Evolutionary conservation across 495 filamentous ascomycete species (phyloP).

Genomic region (Halenospora varia): DNA sequence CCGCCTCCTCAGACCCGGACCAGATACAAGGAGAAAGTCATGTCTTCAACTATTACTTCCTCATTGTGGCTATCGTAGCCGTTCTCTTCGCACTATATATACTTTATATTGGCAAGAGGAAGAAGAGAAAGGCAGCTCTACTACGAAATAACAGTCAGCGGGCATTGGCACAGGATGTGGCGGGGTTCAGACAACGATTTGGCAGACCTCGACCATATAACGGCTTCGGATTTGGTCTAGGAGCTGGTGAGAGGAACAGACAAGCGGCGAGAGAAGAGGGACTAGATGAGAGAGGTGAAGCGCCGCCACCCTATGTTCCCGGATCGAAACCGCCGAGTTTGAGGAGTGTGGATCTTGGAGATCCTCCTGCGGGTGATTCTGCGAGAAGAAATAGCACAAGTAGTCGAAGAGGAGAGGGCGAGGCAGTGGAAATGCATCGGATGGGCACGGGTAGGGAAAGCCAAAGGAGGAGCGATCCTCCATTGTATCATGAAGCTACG

Average conservation of each 20-base stretch:
- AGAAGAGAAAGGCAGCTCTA: conserved; percentile 17
- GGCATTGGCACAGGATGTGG: conserved; percentile 26
- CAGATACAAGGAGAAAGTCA: conserved; percentile 7
- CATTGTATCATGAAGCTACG: neutral
- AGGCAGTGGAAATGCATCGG: conserved; percentile 11
- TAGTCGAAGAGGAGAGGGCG: conserved; percentile 1
- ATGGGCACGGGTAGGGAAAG: neutral
- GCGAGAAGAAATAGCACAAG: neutral
- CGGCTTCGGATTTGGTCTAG: conserved; percentile 1
- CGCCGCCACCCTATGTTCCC: conserved; percentile 50
- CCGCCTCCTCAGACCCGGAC: neutral
- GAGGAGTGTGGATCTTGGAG: conserved; percentile 4
- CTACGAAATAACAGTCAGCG: conserved; percentile 13
- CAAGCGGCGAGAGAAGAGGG: conserved; percentile 36
- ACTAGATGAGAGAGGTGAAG: conserved; percentile 53
- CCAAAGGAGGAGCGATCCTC: neutral
- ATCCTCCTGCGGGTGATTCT: too few species aligned
- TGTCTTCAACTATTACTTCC: conserved; percentile 33
- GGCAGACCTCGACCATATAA: neutral
- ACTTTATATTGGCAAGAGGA: conserved; percentile 18
- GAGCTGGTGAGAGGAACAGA: conserved; percentile 2
- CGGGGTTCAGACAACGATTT: conserved; percentile 21
- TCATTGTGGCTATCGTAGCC: conserved; percentile 14
- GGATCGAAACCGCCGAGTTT: conserved; percentile 27
- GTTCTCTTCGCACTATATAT: conserved; percentile 26